These are phyloP conservation scores for Wallacemonas sp. DNA, from an alignment of 208 protist genomes.

Conservation along the genomic window DNA sequence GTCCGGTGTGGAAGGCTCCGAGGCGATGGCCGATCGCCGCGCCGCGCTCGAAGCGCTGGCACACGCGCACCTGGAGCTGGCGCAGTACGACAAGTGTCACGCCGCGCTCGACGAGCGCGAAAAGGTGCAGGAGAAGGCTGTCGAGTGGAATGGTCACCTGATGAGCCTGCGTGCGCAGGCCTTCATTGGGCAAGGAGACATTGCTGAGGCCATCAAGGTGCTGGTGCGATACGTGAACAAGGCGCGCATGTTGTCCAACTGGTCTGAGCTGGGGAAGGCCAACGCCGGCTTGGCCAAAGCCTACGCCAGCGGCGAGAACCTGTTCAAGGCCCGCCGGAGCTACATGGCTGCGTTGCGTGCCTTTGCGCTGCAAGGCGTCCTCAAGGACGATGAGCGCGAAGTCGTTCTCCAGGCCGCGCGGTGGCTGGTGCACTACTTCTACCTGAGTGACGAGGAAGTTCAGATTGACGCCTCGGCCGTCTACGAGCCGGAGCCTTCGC, in stretches of 20 bases:
- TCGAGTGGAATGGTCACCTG: conserved; percentile 58
- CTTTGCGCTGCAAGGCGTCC: conserved; percentile 29
- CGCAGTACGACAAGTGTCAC: conserved; percentile 77
- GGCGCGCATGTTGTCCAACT: conserved; percentile 56
- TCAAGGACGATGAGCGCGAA: conserved; percentile 34
- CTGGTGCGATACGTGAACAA: conserved; percentile 69
- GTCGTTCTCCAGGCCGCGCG: conserved; percentile 65
- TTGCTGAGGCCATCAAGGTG: conserved; percentile 69
- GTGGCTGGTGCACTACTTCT: conserved; percentile 85
- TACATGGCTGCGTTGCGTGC: conserved; percentile 60
- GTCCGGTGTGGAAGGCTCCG: conserved; percentile 58
- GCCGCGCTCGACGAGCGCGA: conserved; percentile 70
- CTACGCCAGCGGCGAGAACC: conserved; percentile 47
- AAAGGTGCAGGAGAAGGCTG: conserved; percentile 78
- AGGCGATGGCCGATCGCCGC: conserved; percentile 60
- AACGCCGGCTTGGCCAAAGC: conserved; percentile 59
- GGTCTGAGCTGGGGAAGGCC: conserved; percentile 68
- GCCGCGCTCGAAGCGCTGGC: conserved; percentile 83
- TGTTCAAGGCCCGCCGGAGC: conserved; percentile 59
- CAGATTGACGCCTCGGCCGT: conserved; percentile 22
- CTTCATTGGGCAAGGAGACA: conserved; percentile 60
- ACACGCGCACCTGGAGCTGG: conserved; percentile 78
- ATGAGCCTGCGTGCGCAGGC: conserved; percentile 75
- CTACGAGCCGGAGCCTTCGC: not conserved
- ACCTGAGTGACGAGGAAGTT: conserved; percentile 71